Evolutionary conservation across 176 grass and related monocot species (phyloP).

Genomic region (Stipa capillata): DNA sequence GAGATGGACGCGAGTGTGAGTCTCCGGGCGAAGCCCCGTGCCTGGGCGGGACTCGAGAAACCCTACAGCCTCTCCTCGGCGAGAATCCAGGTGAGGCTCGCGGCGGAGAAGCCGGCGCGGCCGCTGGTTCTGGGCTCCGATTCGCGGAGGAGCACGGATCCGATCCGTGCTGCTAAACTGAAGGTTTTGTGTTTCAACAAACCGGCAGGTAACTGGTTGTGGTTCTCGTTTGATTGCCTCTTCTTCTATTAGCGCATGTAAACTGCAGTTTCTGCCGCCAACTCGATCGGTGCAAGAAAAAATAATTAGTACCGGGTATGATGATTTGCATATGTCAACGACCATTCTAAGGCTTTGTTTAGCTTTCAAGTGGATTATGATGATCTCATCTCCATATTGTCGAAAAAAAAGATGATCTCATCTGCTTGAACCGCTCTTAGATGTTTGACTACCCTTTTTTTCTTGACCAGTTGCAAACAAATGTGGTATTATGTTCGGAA

Average conservation of each 20-base stretch:
- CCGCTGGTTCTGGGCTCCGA: neutral
- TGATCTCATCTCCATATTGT: no score
- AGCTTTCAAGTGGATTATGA: neutral
- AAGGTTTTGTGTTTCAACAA: conserved; percentile 14
- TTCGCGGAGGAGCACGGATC: neutral
- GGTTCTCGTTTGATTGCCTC: neutral
- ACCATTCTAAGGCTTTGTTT: neutral
- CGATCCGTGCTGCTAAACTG: neutral
- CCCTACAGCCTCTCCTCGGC: neutral
- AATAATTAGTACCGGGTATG: neutral
- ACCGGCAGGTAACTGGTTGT: neutral
- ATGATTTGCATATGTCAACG: neutral
- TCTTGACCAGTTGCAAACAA: neutral
- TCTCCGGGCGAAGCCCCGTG: conserved; percentile 11
- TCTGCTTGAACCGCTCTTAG: no score
- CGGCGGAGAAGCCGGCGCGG: neutral
- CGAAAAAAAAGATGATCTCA: no score
- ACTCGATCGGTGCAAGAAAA: neutral
- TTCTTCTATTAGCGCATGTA: neutral
- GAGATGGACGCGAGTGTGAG: conserved; percentile 36
- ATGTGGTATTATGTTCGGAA: neutral
- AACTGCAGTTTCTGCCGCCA: neutral
- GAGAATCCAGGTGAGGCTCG: neutral
- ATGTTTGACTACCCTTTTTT: neutral
- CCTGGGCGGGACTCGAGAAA: neutral